phyloP scores from a whole-genome alignment of 352 stramenopile genomes.

The Phytopythium cucurbitacearum region DNA sequence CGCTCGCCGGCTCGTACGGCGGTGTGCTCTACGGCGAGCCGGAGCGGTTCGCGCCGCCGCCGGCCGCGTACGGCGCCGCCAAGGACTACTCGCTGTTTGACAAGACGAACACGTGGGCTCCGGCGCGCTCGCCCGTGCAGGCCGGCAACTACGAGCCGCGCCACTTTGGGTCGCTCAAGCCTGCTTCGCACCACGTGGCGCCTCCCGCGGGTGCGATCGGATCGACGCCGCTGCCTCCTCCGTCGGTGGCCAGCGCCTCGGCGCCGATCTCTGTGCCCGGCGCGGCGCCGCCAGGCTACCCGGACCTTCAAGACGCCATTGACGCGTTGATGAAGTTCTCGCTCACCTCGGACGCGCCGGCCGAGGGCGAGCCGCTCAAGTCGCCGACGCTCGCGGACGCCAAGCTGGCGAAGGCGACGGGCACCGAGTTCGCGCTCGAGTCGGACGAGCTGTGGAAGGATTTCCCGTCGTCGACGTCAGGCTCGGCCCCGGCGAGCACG shows the following conservation, averaged over 20 bases:
- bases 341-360: slow-evolving; percentile 41
- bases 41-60: slow-evolving; percentile 7
- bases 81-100: slow-evolving; percentile 68
- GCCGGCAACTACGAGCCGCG: slow-evolving; percentile 6
- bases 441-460: slow-evolving; percentile 79
- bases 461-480: slow-evolving; percentile 38
- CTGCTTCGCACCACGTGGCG: slow-evolving; percentile 13
- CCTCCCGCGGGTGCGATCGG: not conserved
- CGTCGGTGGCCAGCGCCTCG: not conserved
- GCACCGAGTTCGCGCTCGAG: slow-evolving; percentile 55
- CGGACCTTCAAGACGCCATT: slow-evolving; percentile 82
- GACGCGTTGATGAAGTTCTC: slow-evolving; percentile 87
- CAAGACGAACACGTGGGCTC: slow-evolving; percentile 44
- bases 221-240: not conserved
- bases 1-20: slow-evolving; percentile 13
- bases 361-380: slow-evolving; percentile 7
- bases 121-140: slow-evolving; percentile 7
- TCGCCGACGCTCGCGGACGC: slow-evolving; percentile 2
- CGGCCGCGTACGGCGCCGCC: slow-evolving; percentile 31
- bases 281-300: slow-evolving; percentile 31
- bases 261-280: slow-evolving; percentile 4
- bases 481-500: slow-evolving; percentile 9
- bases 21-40: slow-evolving; percentile 29
- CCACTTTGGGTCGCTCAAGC: slow-evolving; percentile 30
- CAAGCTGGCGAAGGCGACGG: slow-evolving; percentile 12